Percentiles rank a stretch among this genome's conserved stretches.
Evolutionary conservation across 177 flowering plant genomes (phyloP).

Genomic region (Vitis hybrid): DNA sequence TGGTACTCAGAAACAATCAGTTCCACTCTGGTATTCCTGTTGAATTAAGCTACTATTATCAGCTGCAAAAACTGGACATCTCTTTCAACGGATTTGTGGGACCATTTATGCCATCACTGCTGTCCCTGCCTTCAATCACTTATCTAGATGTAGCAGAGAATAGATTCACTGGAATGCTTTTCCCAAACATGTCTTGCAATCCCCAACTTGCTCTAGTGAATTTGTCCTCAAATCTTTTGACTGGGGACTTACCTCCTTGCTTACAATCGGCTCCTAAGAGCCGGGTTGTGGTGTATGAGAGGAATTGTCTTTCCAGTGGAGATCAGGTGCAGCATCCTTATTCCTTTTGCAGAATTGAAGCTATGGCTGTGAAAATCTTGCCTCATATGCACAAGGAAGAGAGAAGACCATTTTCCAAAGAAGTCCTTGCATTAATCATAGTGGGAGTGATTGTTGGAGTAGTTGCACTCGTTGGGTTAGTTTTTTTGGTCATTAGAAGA

Average conservation of each 20-base stretch:
- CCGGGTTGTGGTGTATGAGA: conserved; percentile 15
- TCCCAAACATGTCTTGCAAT: conserved; percentile 32
- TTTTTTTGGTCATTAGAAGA: conserved; percentile 10
- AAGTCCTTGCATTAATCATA: conserved; percentile 14
- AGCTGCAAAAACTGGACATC: conserved; percentile 35
- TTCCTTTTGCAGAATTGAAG: conserved; percentile 29
- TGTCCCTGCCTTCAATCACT: conserved; percentile 29
- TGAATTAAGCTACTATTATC: conserved; percentile 22
- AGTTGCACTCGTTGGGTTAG: conserved; percentile 11
- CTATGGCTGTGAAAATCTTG: conserved; percentile 30
- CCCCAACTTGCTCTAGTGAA: conserved; percentile 29
- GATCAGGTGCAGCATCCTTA: conserved; percentile 24
- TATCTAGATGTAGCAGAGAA: conserved; percentile 30
- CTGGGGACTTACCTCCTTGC: conserved; percentile 36
- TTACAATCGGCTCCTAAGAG: conserved; percentile 6
- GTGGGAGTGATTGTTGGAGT: conserved; percentile 23
- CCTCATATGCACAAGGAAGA: conserved; percentile 13
- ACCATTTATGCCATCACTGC: conserved; percentile 27
- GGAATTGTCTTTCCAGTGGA: conserved; percentile 25
- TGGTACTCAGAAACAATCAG: conserved; percentile 32
- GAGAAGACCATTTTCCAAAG: conserved; percentile 1
- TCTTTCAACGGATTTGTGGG: conserved; percentile 35
- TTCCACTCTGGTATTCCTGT: conserved; percentile 27
- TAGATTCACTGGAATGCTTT: conserved; percentile 35
- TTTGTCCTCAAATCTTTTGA: conserved; percentile 37